Evolutionary conservation across 306 rosid species (phyloP), one percentile per base, ranked within the genome.

Genomic region (Neltuma alba): DNA sequence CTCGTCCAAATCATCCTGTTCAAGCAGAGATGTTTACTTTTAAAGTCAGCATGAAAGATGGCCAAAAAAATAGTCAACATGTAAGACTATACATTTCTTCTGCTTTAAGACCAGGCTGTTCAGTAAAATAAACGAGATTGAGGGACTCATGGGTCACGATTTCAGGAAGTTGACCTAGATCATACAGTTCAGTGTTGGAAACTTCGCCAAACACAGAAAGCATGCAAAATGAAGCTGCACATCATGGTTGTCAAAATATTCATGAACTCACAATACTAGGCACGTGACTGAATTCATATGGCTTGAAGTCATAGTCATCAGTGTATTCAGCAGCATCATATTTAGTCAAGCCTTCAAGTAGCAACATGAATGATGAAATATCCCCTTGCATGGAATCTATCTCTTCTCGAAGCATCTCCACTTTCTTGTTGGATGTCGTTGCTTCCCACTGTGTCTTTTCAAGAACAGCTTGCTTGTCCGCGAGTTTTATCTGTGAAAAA

Each of bases 391-490:
- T 73, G 48, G 86, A 83, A 55, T 78, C 80, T 72, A 83, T 7
- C 76, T 78, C 60, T 57, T 78, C 73, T 66, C 54, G 83, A 21
- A 83, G 75, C 65, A 73, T 78, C 60, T 78, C 83, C 37, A 18
- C 77, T 83, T 78, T 78, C 72, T 91, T 72, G 85, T 85, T 90
- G 54, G 96, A 86, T 72, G 97, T 88, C 86, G 81, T 82, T 27
- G 92, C 97, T 88, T 92, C 96, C 99, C 99, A 92, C 52, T 88
- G 92, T 79, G 86, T 83, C 86, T 86, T 95, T 78, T 95, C 99
- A 76, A 95, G 85, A 15, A 92, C 91, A 80, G 99, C 99, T 88
- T 95, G 98, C 90, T 91, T 95, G 75, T 95, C 99, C 63, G 99
- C 99, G 75, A 95, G 98, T 85, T 87, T 92, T 81, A 92, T 90